Conservation (phyloP, 176 grass and related monocot genomes). For the Triticum monococcum region DNA sequence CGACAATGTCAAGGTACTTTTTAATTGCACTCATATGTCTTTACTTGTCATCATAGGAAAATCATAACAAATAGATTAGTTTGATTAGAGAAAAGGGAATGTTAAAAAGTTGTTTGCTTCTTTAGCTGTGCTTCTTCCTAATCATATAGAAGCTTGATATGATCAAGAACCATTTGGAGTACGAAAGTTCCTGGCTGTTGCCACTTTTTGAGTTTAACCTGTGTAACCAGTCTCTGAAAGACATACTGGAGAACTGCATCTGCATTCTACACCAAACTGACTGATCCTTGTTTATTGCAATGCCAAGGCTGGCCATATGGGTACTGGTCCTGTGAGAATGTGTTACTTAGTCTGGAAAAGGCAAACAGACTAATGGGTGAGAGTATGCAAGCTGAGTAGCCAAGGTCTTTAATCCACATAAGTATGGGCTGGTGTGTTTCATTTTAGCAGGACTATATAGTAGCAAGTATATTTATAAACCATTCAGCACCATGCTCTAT, state of each 20-base stretch:
- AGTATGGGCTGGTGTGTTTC: background rate
- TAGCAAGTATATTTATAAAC: background rate
- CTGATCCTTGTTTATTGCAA: background rate
- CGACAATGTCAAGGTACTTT: conserved; percentile 88
- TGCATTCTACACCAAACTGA: background rate
- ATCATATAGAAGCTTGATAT: conserved; percentile 7
- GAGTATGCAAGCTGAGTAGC: background rate
- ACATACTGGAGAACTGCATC: background rate
- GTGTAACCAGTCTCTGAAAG: background rate
- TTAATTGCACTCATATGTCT: background rate
- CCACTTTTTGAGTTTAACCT: background rate
- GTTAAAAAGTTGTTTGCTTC: background rate
- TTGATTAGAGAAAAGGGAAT: background rate
- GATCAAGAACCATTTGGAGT: background rate
- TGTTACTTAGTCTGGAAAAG: background rate
- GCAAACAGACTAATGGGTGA: background rate
- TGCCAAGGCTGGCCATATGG: background rate
- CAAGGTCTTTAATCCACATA: conserved; percentile 1
- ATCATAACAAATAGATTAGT: background rate
- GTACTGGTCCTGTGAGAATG: background rate
- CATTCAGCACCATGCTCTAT: background rate
- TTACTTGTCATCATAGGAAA: conserved; percentile 5
- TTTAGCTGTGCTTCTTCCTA: background rate
- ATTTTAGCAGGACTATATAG: background rate
- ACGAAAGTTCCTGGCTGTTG: background rate